Evolutionary conservation across 2,329 filamentous ascomycete species (phyloP), one percentile per base, ranked within the genome.

Genomic region (Xylariaceae sp.): DNA sequence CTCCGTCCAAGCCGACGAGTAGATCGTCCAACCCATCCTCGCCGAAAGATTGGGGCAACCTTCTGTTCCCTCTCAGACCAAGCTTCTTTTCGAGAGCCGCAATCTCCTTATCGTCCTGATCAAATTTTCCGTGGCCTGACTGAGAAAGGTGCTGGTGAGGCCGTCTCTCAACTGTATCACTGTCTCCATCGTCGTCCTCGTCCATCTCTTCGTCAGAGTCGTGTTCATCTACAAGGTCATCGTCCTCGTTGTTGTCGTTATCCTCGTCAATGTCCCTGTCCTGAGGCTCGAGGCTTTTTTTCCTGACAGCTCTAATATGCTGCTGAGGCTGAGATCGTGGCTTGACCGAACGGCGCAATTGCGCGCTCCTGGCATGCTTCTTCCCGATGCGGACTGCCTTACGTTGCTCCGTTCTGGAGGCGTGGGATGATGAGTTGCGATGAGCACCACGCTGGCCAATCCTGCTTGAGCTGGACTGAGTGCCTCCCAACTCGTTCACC

Each of bases 101-200:
- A 52, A 98, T 97, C 53, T 95, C 89, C 2, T 82, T 87, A 56
- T 97, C 89, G 44, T 98, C 91, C 47, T 87, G 73, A 1, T 79
- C 82, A 4, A 96, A 68, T 52, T 78, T 80, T 3, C 83, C 76
- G 56, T 74, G 79, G n/a, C 81, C 59, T 16, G 50, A 50, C 36
- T 60, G 65, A 4, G 67, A 62, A n/a, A 41, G 22, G 6, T 26
- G 6, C 6, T 26, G 22, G 22, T 11, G 16, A 41, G 38, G 18
- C 12, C 40, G 26, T 43, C 42, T 34, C 46, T 49, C 31, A 39
- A 36, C 33, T n/a, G n/a, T n/a, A n/a, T n/a, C n/a, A n/a, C n/a
- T n/a, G n/a, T n/a, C n/a, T n/a, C n/a, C n/a, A n/a, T n/a, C n/a
- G n/a, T n/a, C n/a, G 37, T 46, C 39, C 24, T 29, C n/a, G n/a